A percentile compares a stretch with the other conserved stretches of the same genome.
phyloP scores from a whole-genome alignment of 2,329 filamentous ascomycete genomes.

The Thyridium curvatum region DNA sequence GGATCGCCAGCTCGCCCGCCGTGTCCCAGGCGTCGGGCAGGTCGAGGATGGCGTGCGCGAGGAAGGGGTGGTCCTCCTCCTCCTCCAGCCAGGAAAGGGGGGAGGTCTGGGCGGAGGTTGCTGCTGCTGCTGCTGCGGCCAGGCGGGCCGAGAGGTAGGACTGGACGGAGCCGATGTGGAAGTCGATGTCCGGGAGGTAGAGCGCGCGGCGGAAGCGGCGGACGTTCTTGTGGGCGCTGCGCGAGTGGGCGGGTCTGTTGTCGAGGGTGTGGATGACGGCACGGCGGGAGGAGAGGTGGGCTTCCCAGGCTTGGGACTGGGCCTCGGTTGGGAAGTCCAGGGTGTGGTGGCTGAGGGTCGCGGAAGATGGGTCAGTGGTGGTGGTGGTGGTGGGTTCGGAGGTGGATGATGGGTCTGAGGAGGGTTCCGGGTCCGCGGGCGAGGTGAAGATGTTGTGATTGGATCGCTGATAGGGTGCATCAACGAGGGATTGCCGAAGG shows the following conservation, averaged over 20 bases:
- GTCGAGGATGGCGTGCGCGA: constrained; percentile 68
- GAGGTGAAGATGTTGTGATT: no score
- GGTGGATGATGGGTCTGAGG: no score
- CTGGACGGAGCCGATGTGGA: constrained; percentile 62
- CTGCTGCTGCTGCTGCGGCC: no score
- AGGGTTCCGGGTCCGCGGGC: no score
- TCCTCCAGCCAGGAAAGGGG: no score
- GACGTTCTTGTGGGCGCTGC: constrained; percentile 58
- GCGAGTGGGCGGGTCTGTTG: constrained; percentile 53
- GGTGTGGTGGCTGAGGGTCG: no score
- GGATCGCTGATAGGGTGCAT: no score
- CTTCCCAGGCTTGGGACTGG: constrained; percentile 29
- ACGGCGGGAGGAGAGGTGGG: constrained; percentile 41
- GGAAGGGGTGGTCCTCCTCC: constrained; percentile 50
- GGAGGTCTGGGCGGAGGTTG: no score
- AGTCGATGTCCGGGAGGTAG: constrained; percentile 66
- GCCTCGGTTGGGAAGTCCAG: background rate
- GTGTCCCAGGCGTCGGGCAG: constrained; percentile 54
- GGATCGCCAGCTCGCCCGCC: no score
- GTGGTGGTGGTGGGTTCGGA: no score
- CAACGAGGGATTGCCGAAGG: constrained; percentile 22
- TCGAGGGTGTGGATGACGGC: constrained; percentile 75
- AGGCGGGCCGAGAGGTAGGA: constrained; percentile 54
- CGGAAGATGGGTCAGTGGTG: no score
- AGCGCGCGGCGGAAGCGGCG: constrained; percentile 62